Base-by-base conservation (phyloP, 345 rosid species). In the Pseudoturritis turrita region DNA sequence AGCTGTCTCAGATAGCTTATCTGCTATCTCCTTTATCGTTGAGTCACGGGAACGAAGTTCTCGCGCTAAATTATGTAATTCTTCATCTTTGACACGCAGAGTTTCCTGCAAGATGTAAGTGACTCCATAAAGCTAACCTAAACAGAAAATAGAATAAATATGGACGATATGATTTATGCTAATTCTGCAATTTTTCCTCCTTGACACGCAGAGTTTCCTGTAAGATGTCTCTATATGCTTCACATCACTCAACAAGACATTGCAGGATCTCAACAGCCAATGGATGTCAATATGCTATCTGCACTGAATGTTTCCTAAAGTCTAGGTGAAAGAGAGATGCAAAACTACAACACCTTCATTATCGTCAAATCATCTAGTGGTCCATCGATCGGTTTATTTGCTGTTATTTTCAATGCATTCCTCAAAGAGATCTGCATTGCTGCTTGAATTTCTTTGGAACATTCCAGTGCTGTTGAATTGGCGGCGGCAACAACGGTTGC, bases 381-480 rank as follows among this genome's bases (percentile, higher is more conserved):
- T 74, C 88, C 95, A 68, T 92, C 99, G 19, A 67, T 73, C 28
- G 86, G 74, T 81, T 74, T 84, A 76, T 74, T 83, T 62, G 85
- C 71, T 22, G 87, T 75, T 59, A 86, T 76, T 74, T 94, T 94
- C 43, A 92, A 76, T 12, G 97, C 88, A 82, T 85, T 92, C 84
- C 96, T 96, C 88, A 92, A 82, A 54, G 97, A 90, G 47, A 96
- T 82, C 83, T 96, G 96, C 98, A 96, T 96, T 66, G 99, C 97
- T 10, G 90, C 92, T 84, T 96, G 96, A 70, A 96, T 96, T 80
- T 96, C 99, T 82, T 85, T 96, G 51, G 99, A 90, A 76, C 97
- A 85, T 85, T 90, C 97, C 78, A 61, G 58, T 21, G 99, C 97
- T 28, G 95, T 96, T 71, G 99, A 92, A 87, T 96, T 96, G 23